Percentiles rank a stretch among this genome's conserved stretches.
Conservation (phyloP, 2,329 filamentous ascomycete genomes). For the Knufia fluminis region DNA sequence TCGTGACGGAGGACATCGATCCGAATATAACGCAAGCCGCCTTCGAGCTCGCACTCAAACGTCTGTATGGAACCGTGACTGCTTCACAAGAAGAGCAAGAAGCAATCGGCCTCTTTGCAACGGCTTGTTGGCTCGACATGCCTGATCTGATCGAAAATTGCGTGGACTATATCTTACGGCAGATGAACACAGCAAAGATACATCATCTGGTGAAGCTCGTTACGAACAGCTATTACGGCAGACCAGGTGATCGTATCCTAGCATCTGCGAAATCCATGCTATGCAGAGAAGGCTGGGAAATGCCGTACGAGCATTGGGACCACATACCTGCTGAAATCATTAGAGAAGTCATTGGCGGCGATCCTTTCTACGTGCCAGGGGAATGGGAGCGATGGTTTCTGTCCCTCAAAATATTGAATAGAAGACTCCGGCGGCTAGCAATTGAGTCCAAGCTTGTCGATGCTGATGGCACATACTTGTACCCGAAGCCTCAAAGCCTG, state of each 20-base stretch:
- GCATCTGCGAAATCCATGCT: constrained; percentile 51
- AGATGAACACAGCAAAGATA: constrained; percentile 44
- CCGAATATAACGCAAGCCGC: constrained; percentile 43
- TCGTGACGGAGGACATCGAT: constrained; percentile 47
- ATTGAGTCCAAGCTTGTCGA: constrained; percentile 41
- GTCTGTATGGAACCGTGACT: constrained; percentile 44
- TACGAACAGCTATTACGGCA: constrained; percentile 48
- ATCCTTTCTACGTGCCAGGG: constrained; percentile 49
- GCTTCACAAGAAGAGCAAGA: constrained; percentile 42
- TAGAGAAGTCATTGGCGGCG: constrained; percentile 49
- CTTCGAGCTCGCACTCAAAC: constrained; percentile 47
- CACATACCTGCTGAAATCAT: constrained; percentile 49
- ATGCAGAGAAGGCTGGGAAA: constrained; percentile 48
- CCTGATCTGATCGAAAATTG: constrained; percentile 45
- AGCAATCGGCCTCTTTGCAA: constrained; percentile 47
- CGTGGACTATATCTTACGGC: constrained; percentile 46
- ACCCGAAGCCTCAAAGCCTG: constrained; percentile 40
- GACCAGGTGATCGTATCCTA: constrained; percentile 45
- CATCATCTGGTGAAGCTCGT: constrained; percentile 44
- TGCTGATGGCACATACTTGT: constrained; percentile 32
- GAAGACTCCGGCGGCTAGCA: constrained; percentile 39
- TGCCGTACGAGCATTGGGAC: constrained; percentile 45
- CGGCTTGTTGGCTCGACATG: constrained; percentile 51
- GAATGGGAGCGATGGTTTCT: constrained; percentile 52
- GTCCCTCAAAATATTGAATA: constrained; percentile 45